These are phyloP conservation scores for Neopestalotiopsis clavispora DNA, from an alignment of 2,329 filamentous ascomycete species.

Conservation along the genomic window DNA sequence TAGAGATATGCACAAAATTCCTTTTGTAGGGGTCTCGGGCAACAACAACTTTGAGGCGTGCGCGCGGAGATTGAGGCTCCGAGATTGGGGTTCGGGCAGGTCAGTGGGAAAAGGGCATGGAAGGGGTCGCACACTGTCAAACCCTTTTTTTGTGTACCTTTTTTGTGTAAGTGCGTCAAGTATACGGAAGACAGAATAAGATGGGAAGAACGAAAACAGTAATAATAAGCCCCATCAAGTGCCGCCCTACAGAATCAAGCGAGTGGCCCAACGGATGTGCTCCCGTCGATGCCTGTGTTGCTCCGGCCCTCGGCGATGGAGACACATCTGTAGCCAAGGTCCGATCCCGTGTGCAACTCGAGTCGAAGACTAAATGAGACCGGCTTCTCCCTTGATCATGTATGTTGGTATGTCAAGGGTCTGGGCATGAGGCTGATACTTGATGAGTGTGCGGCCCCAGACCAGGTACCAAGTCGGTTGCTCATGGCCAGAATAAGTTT, in stretches of 20 bases:
- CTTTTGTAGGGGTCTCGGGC: too few relatives aligned
- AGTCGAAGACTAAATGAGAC: not conserved
- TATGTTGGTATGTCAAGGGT: not conserved
- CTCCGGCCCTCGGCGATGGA: not conserved
- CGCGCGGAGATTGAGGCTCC: too few relatives aligned
- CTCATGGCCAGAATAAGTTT: not conserved
- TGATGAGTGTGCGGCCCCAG: not conserved
- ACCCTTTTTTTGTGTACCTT: too few relatives aligned
- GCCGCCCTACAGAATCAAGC: not conserved
- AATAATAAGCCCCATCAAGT: not conserved
- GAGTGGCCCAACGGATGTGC: not conserved
- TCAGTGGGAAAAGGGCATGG: too few relatives aligned
- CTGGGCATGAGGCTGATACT: not conserved
- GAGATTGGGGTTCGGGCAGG: too few relatives aligned
- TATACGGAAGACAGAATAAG: not conserved
- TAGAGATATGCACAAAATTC: too few relatives aligned
- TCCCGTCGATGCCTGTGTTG: not conserved
- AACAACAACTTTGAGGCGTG: too few relatives aligned
- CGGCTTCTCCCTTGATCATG: not conserved
- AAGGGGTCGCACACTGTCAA: too few relatives aligned
- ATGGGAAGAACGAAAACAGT: not conserved
- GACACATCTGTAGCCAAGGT: conserved; percentile 1
- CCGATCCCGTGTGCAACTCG: not conserved
- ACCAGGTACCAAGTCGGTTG: not conserved
- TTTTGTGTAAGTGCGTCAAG: not conserved